A percentile compares a stretch with the other conserved stretches of the same genome.
Conservation (phyloP, 495 filamentous ascomycete species). For the Rhypophila decipiens region DNA sequence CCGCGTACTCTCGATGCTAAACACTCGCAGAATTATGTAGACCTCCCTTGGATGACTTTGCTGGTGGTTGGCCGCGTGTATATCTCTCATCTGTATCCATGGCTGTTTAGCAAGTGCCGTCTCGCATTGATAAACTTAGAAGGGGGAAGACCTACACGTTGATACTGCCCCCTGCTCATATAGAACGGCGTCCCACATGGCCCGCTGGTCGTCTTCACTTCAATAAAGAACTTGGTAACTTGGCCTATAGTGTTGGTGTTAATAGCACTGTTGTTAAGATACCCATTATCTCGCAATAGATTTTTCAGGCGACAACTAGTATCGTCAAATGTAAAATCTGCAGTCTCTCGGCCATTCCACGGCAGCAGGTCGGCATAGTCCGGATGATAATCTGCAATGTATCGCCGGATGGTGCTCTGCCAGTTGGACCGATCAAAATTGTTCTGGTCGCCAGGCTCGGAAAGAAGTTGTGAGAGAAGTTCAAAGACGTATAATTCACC, state of each 20-base stretch:
- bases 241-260: constrained; percentile 7
- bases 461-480: constrained; percentile 20
- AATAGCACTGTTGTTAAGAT: constrained; percentile 20
- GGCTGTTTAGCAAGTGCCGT: background rate
- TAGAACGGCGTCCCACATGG: constrained; percentile 31
- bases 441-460: constrained; percentile 13
- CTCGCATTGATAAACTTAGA: background rate
- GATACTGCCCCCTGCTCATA: constrained; percentile 37
- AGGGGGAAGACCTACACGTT: constrained; percentile 20
- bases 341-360: constrained; percentile 34
- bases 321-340: constrained; percentile 39
- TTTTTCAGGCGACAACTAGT: constrained; percentile 22
- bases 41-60: background rate
- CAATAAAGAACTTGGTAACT: constrained; percentile 35
- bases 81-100: background rate
- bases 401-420: constrained; percentile 39
- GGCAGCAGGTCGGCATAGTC: constrained; percentile 29
- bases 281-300: constrained; percentile 27
- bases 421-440: constrained; percentile 34
- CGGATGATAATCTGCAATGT: constrained; percentile 25
- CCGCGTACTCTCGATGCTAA: background rate
- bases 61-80: constrained; percentile 1
- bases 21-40: constrained; percentile 5
- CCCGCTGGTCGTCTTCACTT: constrained; percentile 43
- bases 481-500: constrained; percentile 45